phyloP scores from a whole-genome alignment of 1,139 yeast species.

The Lodderomyces margitis region DNA sequence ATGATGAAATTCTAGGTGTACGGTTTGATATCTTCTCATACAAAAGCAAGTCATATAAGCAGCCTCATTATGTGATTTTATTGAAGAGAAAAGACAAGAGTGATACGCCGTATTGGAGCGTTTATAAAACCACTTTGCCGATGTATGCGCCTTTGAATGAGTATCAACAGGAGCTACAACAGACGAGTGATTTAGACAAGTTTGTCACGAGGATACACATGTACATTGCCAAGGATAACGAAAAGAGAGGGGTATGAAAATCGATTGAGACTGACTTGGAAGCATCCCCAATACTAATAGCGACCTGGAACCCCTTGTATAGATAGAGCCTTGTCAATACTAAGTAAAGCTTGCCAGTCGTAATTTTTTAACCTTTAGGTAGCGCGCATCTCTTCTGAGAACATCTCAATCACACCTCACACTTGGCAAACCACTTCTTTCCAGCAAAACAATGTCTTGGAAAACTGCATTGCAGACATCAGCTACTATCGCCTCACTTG shows the following conservation, averaged over 20 bases:
- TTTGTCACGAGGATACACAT: background rate
- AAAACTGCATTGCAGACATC: conserved; percentile 17
- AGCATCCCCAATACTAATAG: too few species aligned
- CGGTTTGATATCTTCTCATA: conserved; percentile 36
- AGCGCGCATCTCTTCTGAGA: conserved; percentile 1
- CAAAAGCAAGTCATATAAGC: conserved; percentile 18
- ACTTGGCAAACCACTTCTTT: background rate
- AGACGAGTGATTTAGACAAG: conserved; percentile 1
- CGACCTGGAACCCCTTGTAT: too few species aligned
- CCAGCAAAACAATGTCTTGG: conserved; percentile 10
- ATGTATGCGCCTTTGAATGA: conserved; percentile 24
- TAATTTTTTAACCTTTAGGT: too few species aligned
- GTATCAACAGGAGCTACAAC: conserved; percentile 9
- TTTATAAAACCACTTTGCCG: conserved; percentile 40
- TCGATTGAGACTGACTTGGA: too few species aligned
- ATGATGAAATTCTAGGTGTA: conserved; percentile 31
- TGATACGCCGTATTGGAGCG: conserved; percentile 26
- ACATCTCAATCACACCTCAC: conserved; percentile 3
- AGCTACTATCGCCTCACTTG: conserved; percentile 17
- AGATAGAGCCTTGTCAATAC: too few species aligned
- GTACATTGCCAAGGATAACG: background rate
- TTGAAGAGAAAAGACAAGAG: conserved; percentile 16
- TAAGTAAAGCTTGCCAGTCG: too few species aligned
- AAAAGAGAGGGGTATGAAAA: too few species aligned
- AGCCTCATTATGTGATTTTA: conserved; percentile 42